Conservation (phyloP, 2,329 filamentous ascomycete genomes). For the Penicillium italicum region DNA sequence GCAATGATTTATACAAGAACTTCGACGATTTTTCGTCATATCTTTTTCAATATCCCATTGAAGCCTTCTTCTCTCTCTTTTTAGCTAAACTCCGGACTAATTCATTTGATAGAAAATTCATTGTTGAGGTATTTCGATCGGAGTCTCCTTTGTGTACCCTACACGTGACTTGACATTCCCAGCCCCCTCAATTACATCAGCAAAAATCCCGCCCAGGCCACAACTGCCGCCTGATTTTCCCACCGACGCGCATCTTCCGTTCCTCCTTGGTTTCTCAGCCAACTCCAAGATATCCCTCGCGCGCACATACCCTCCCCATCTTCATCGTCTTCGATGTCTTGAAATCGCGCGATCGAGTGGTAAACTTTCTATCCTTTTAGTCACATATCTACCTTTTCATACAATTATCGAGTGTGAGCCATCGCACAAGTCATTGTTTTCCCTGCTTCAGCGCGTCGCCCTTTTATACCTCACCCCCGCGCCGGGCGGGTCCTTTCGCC, state of each 20-base stretch:
- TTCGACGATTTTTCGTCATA: neutral
- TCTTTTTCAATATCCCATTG: accelerated
- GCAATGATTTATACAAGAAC: neutral
- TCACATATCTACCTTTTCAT: neutral
- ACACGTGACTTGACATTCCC: slow-evolving; percentile 29
- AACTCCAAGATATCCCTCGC: slow-evolving; percentile 20
- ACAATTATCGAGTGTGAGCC: slow-evolving; percentile 6
- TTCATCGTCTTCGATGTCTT: slow-evolving; percentile 11
- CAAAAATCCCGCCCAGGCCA: slow-evolving; percentile 11
- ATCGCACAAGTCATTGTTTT: slow-evolving; percentile 30
- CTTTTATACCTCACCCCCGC: slow-evolving; percentile 31
- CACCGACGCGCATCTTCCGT: slow-evolving; percentile 24
- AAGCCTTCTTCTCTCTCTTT: neutral
- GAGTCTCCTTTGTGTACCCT: neutral
- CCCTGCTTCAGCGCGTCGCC: slow-evolving; percentile 32
- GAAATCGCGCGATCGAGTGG: slow-evolving; percentile 10
- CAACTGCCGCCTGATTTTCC: slow-evolving; percentile 19
- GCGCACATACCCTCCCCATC: slow-evolving; percentile 4
- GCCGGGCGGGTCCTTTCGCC: slow-evolving; percentile 29
- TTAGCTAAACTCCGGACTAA: accelerated
- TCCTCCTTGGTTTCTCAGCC: slow-evolving; percentile 22
- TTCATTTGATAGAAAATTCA: neutral
- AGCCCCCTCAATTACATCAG: slow-evolving; percentile 28
- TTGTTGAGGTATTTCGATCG: neutral
- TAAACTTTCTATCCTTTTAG: slow-evolving; percentile 1